Evolutionary conservation across 2,329 filamentous ascomycete genomes (phyloP).

Genomic region (Neopestalotiopsis rosae): DNA sequence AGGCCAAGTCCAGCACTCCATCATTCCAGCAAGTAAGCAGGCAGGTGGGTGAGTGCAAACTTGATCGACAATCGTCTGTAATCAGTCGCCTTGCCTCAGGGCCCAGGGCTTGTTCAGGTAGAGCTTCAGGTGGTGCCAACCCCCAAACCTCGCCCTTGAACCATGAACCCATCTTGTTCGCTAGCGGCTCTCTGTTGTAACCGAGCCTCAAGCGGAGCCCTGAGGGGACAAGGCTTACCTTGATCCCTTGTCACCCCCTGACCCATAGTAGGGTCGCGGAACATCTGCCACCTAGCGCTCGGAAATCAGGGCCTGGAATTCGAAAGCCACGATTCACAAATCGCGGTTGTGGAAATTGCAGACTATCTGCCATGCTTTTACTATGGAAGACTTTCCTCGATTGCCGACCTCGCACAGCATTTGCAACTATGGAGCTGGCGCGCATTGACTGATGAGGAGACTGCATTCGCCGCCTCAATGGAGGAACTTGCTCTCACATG

Average conservation of each 20-base stretch:
- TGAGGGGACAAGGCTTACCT: constrained; percentile 13
- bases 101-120: not conserved
- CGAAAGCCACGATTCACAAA: constrained; percentile 13
- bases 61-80: not conserved
- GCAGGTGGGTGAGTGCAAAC: not conserved
- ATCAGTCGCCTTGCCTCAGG: not conserved
- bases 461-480: not conserved
- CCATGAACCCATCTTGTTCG: constrained; percentile 12
- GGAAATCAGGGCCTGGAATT: constrained; percentile 13
- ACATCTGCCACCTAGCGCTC: constrained; percentile 16
- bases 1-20: not conserved
- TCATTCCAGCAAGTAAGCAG: not conserved
- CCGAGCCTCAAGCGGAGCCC: constrained; percentile 14
- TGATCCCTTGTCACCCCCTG: constrained; percentile 12
- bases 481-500: not conserved
- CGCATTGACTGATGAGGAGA: not conserved
- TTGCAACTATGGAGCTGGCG: not conserved
- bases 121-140: constrained; percentile 10
- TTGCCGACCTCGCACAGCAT: not conserved
- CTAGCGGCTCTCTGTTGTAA: constrained; percentile 14
- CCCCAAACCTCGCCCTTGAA: constrained; percentile 4
- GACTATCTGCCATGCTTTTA: not conserved
- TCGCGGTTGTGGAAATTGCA: not conserved
- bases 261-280: constrained; percentile 14
- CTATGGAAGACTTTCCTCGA: constrained; percentile 5